Base-by-base conservation (phyloP, 352 stramenopile species). In the Pythium chondricola region DNA sequence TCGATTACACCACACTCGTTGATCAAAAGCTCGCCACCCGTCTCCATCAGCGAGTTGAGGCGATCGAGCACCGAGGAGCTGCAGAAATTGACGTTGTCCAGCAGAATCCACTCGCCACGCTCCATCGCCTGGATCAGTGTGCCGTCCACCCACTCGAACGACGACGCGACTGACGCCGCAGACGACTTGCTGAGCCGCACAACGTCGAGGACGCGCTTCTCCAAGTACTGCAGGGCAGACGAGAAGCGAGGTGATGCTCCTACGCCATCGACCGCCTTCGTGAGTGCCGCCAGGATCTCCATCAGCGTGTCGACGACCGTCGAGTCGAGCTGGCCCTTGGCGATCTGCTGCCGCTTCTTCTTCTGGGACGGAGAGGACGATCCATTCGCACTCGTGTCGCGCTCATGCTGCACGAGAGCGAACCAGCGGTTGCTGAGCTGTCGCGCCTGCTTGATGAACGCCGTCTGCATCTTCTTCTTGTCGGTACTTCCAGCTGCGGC, bases 51-150 rank as follows among this genome's bases (percentile, higher is more conserved):
- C 10, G 97, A 92, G 68, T 99, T 99, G 21, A 99, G 79, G 29
- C 98, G 87, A 83, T 99, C 98, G 20, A 99, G 75, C 16, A 99
- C 97, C 26, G 95, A 98, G 2, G 97, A 96, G 58, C 93, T 96
- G 71, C 97, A 99, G 48, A 98, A 97, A 67, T 99, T 99, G 16
- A 98, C 97, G 61, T 99, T 99, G 64, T 99, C 96, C 13, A 99
- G 71, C 35, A 99, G 64, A 6, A 99, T 69, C 98, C 97, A 99
- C 39, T 99, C 85, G n/a, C 98, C 98, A 26, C 91, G 81, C 42
- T 98, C 83, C 79, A 99, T 97, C 3, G 97, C 98, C 56, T 98
- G 70, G 10, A 99, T 95, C 17, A 99, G 69, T 29, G 95, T 88
- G 6, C 98, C 97, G 69, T 99, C 97, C 14, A 98, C 85, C 97